Percentiles rank a stretch among this genome's conserved stretches.
Evolutionary conservation across 169 alveolate species (phyloP).

Genomic region (Eimeria praecox): DNA sequence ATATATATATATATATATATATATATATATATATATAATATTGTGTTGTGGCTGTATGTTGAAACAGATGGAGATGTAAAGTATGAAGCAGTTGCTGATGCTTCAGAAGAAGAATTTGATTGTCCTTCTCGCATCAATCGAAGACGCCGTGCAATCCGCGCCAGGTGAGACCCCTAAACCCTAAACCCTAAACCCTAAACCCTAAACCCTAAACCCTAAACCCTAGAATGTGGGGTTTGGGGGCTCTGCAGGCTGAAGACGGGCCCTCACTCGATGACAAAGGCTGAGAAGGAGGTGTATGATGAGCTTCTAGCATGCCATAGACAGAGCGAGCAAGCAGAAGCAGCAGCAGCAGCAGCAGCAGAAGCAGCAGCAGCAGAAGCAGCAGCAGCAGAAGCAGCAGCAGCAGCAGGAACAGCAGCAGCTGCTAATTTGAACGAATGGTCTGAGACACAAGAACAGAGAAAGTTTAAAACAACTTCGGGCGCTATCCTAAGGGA

Average conservation of each 20-base stretch:
- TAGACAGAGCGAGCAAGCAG: neutral
- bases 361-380: no score
- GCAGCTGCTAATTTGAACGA: no score
- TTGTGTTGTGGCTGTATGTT: neutral
- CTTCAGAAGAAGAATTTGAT: neutral
- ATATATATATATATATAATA: neutral
- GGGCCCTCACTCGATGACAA: neutral
- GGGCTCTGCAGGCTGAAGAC: neutral
- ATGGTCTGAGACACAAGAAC: no score
- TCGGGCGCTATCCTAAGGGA: no score
- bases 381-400: no score
- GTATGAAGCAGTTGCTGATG: neutral
- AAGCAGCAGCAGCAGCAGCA: neutral
- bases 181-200: neutral
- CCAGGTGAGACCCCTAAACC: neutral
- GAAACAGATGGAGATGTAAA: neutral
- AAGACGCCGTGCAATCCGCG: neutral
- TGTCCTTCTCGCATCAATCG: constrained; percentile 8
- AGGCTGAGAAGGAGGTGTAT: constrained; percentile 19
- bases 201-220: neutral
- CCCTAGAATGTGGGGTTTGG: neutral
- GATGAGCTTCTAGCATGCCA: neutral
- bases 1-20: neutral
- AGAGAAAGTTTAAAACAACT: no score
- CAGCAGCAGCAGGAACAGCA: no score